Evolutionary conservation across 2,329 filamentous ascomycete species (phyloP), one percentile per base, ranked within the genome.

Genomic region (Fusarium sp.): DNA sequence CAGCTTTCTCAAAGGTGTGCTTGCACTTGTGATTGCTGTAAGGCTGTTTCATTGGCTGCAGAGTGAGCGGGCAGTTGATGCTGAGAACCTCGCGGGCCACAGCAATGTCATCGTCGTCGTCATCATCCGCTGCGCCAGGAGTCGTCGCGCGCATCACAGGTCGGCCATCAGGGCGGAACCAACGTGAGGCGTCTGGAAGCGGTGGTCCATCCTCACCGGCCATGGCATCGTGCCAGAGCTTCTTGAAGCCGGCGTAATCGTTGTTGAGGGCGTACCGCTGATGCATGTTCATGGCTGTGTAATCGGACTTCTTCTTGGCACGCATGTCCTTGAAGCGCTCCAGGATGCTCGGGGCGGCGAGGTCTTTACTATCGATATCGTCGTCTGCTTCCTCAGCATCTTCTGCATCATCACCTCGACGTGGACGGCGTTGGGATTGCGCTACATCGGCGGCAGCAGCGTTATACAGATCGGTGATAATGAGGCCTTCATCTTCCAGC

Each of bases 1-100:
- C 89, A 2, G 80, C 78, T 80, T 90, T 92, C 79, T 95, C 92
- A 79, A 94, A 95, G 0, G 89, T 91, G 80, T 95, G 93, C 65
- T 89, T 91, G 84, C 93, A 95, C 73, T 89, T 89, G 16, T 80
- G 84, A 76, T 90, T 93, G 65, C 89, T 93, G 77, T 90, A 91
- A 0, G 93, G 93, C 62, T 94, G 88, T 48, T 85, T 84, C 84
- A 94, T 91, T 52, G 88, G 85, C 61, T 85, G 85, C 73, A 95
- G 84, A 0, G 92, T 93, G 23, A 95, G 81, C 0, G 93, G 92
- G 77, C 93, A 95, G 76, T 90, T 92, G 35, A 92, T 89, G 80
- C 90, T 92, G 62, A 91, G 86, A 6, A 87, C 88, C 71, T 91
- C 90, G 58, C 89, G 86, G 32, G 89, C 88, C 34, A 95, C 88